These are phyloP conservation scores for Spergularia bocconei DNA, from an alignment of 148 eudicot genomes.

Conservation along the genomic window DNA sequence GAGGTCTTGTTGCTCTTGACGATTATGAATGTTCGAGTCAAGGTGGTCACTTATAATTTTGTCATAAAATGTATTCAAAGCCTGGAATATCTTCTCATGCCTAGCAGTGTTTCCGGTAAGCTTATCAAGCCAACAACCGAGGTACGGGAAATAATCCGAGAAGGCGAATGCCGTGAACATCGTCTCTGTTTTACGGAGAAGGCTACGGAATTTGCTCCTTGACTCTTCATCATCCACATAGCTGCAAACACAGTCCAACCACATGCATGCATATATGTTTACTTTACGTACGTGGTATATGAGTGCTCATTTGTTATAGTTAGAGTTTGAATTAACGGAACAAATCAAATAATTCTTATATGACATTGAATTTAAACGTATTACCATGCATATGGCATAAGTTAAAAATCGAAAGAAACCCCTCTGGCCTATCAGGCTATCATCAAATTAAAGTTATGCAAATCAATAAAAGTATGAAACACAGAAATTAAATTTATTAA, in stretches of 20 bases:
- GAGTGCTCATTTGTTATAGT: too few species aligned
- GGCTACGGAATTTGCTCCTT: slow-evolving; percentile 17
- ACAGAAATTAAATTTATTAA: too few species aligned
- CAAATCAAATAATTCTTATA: too few species aligned
- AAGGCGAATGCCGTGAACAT: slow-evolving; percentile 20
- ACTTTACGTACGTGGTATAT: too few species aligned
- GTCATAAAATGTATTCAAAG: slow-evolving; percentile 26
- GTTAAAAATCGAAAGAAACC: too few species aligned
- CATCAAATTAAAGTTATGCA: too few species aligned
- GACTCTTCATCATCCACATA: slow-evolving; percentile 13
- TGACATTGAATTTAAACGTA: too few species aligned
- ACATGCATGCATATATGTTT: too few species aligned
- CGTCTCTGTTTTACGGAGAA: slow-evolving; percentile 21
- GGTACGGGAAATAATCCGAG: slow-evolving; percentile 27
- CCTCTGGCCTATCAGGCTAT: too few species aligned
- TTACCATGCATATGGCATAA: too few species aligned
- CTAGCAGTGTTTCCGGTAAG: slow-evolving; percentile 15
- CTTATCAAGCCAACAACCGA: slow-evolving; percentile 32
- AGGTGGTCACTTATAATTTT: slow-evolving; percentile 31
- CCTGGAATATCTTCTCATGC: slow-evolving; percentile 20
- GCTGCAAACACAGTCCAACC: background rate
- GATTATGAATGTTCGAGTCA: background rate
- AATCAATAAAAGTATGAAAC: too few species aligned
- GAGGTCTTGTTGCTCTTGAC: slow-evolving; percentile 23
- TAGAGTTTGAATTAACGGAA: too few species aligned